Conservation (phyloP, 805 yeast genomes). For the Ogataea chonburiensis region DNA sequence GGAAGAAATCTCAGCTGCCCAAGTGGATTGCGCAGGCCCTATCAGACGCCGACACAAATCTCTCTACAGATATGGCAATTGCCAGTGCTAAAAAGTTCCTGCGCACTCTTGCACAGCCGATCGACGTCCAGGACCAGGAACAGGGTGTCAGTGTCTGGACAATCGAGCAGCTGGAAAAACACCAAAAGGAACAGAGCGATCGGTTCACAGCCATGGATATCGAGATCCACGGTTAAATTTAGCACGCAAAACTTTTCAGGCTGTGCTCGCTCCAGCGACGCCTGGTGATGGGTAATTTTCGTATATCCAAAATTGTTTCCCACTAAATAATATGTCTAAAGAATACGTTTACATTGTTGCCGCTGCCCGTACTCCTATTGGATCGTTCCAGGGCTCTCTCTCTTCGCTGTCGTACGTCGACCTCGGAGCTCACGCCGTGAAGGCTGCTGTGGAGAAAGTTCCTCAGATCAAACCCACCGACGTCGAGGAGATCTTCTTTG, state of each 20-base stretch:
- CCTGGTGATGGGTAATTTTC: constrained; percentile 9
- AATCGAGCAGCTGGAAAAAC: constrained; percentile 56
- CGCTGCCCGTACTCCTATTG: constrained; percentile 93
- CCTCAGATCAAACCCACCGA: constrained; percentile 74
- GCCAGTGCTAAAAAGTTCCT: constrained; percentile 91
- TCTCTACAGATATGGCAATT: constrained; percentile 96
- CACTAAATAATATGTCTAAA: constrained; percentile 25
- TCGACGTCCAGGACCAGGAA: constrained; percentile 84
- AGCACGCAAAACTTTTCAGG: constrained; percentile 1
- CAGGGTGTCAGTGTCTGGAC: constrained; percentile 91
- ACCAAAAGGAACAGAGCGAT: constrained; percentile 52
- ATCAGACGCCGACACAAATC: constrained; percentile 84
- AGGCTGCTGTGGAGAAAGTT: constrained; percentile 78
- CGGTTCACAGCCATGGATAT: constrained; percentile 28
- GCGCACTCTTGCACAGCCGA: constrained; percentile 92
- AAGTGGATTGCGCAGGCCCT: constrained; percentile 97
- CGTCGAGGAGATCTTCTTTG: constrained; percentile 89
- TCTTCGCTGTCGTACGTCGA: constrained; percentile 76
- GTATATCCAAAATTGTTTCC: constrained; percentile 9
- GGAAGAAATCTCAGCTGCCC: constrained; percentile 85
- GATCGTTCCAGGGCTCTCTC: constrained; percentile 86
- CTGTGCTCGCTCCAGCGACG: constrained; percentile 2
- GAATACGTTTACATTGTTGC: constrained; percentile 81
- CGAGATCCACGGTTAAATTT: constrained; percentile 33
- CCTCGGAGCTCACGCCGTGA: constrained; percentile 90